A percentile compares a stretch with the other conserved stretches of the same genome.
phyloP scores from a whole-genome alignment of 208 protist species.

The Naegleria lovaniensis region DNA sequence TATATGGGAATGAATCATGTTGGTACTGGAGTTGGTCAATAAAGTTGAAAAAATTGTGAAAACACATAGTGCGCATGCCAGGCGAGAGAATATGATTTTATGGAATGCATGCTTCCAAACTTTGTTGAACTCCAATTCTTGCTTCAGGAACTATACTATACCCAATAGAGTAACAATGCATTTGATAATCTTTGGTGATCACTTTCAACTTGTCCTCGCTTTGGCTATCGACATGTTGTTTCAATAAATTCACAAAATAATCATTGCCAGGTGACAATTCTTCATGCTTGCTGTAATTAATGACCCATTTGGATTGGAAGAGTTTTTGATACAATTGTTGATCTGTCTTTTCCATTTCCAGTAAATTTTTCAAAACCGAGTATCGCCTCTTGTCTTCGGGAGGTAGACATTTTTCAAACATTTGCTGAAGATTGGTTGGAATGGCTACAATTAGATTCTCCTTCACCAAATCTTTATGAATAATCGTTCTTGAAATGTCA shows the following conservation, averaged over 20 bases:
- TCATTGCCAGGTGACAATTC: neutral
- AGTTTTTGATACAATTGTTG: neutral
- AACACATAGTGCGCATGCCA: too few species aligned
- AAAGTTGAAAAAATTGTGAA: too few species aligned
- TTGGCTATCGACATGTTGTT: neutral
- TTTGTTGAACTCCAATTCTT: neutral
- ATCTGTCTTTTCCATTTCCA: neutral
- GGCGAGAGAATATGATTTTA: too few species aligned
- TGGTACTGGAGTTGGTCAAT: too few species aligned
- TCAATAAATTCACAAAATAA: neutral
- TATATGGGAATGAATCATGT: too few species aligned
- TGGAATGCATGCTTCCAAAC: neutral
- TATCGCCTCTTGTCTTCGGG: neutral
- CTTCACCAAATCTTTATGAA: neutral
- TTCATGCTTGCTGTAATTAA: neutral
- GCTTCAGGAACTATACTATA: neutral
- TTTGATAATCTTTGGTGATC: neutral
- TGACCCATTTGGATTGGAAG: neutral
- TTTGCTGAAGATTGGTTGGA: neutral
- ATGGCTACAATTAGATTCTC: neutral
- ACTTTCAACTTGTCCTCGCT: neutral
- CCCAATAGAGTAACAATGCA: neutral
- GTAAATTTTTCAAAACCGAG: neutral
- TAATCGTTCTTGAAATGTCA: neutral
- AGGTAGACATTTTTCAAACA: neutral